These are phyloP conservation scores for Moricandia moricandioides DNA, from an alignment of 345 rosid species.

Conservation along the genomic window DNA sequence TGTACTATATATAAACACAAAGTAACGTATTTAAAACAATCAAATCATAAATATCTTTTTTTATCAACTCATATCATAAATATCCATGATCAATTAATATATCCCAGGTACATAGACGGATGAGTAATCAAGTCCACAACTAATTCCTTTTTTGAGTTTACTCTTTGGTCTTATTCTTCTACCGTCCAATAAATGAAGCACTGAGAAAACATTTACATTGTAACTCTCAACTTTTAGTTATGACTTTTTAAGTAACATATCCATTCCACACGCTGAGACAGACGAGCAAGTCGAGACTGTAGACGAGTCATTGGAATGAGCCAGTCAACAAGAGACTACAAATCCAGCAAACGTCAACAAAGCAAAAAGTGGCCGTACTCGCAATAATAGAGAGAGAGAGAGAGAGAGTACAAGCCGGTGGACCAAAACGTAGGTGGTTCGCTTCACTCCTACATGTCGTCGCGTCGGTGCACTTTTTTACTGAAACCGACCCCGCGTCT, in stretches of 20 bases:
- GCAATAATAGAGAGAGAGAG: not conserved
- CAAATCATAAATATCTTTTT: too few relatives aligned
- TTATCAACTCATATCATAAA: not conserved
- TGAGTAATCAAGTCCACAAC: slow-evolving; percentile 9
- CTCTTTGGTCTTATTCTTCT: slow-evolving; percentile 12
- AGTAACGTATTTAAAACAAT: not conserved
- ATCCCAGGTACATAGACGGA: not conserved
- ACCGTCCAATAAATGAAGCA: slow-evolving; percentile 30
- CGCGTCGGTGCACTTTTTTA: slow-evolving; percentile 42
- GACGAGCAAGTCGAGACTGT: not conserved
- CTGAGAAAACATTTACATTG: not conserved
- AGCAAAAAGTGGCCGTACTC: slow-evolving; percentile 30
- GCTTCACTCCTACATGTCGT: slow-evolving; percentile 36
- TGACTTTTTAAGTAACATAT: not conserved
- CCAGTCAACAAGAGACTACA: slow-evolving; percentile 29
- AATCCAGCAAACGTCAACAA: slow-evolving; percentile 37
- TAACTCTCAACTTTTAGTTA: slow-evolving; percentile 1
- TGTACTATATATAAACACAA: too few relatives aligned
- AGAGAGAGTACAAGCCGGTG: slow-evolving; percentile 29
- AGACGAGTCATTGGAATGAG: not conserved
- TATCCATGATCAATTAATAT: not conserved
- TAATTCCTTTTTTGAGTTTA: slow-evolving; percentile 13
- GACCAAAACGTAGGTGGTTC: slow-evolving; percentile 16
- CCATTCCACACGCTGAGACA: slow-evolving; percentile 36
- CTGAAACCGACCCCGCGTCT: slow-evolving; percentile 28